Evolutionary conservation across 805 yeast species (phyloP).

Genomic region (Wickerhamiella parazyma): DNA sequence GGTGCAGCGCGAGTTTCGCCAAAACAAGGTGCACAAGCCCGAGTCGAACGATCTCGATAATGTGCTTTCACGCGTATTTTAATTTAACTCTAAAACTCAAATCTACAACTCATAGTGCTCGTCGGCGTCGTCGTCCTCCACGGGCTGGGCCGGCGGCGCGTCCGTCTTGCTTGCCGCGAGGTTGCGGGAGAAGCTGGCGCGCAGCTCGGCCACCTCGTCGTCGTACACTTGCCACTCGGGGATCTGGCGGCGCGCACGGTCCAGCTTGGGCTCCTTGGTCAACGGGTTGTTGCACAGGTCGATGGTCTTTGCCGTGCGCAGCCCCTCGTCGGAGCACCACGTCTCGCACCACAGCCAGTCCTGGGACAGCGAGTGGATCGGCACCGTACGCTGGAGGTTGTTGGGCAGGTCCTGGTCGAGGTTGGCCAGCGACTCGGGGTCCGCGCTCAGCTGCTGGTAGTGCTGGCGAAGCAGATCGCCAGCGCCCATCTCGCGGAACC

Average conservation of each 20-base stretch:
- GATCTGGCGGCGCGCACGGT: slow-evolving; percentile 57
- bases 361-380: slow-evolving; percentile 59
- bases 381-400: slow-evolving; percentile 54
- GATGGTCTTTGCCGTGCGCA: slow-evolving; percentile 56
- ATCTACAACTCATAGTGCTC: slow-evolving; percentile 9
- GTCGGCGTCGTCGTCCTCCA: slow-evolving; percentile 6
- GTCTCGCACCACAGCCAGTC: slow-evolving; percentile 94
- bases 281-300: slow-evolving; percentile 77
- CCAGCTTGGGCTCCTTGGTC: slow-evolving; percentile 66
- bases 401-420: slow-evolving; percentile 93
- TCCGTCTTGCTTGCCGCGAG: neutral
- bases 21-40: slow-evolving; percentile 38
- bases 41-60: slow-evolving; percentile 14
- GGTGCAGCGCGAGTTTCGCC: slow-evolving; percentile 48
- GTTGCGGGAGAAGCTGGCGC: slow-evolving; percentile 9
- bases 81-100: neutral
- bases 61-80: slow-evolving; percentile 19
- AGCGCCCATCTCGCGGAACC: slow-evolving; percentile 50
- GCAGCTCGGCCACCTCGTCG: slow-evolving; percentile 31
- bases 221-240: slow-evolving; percentile 70
- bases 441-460: slow-evolving; percentile 69
- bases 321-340: slow-evolving; percentile 62
- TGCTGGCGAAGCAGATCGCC: slow-evolving; percentile 76
- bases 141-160: neutral
- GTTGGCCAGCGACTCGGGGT: slow-evolving; percentile 64